Conservation (phyloP, 495 filamentous ascomycete genomes). For the Neurospora intermedia region DNA sequence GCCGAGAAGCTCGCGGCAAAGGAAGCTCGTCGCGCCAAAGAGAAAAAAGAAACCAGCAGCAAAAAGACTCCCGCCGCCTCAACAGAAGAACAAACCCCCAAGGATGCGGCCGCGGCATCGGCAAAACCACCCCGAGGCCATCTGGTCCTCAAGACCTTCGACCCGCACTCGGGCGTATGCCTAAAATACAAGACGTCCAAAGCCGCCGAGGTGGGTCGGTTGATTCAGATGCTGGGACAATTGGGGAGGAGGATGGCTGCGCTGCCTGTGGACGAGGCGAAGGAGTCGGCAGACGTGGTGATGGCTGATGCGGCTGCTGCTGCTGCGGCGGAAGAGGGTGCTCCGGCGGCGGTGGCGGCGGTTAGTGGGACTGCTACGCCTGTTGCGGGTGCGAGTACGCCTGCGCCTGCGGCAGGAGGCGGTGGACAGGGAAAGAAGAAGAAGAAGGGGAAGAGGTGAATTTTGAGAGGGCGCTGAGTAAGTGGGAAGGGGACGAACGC, state of each 20-base stretch:
- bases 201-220: constrained; percentile 73
- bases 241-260: constrained; percentile 56
- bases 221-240: constrained; percentile 63
- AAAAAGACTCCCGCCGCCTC: no score
- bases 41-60: no score
- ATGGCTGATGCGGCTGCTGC: background rate
- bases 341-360: background rate
- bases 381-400: constrained; percentile 12
- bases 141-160: constrained; percentile 82
- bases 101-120: no score
- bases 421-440: constrained; percentile 44
- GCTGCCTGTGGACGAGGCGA: constrained; percentile 22
- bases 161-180: constrained; percentile 65
- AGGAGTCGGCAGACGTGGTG: constrained; percentile 25
- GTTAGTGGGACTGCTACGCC: background rate
- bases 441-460: constrained; percentile 46
- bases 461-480: background rate
- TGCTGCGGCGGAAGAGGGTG: constrained; percentile 1
- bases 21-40: background rate
- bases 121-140: constrained; percentile 39
- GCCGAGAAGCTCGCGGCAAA: constrained; percentile 8
- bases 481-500: background rate
- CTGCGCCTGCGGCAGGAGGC: constrained; percentile 26
- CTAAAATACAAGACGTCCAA: constrained; percentile 89
- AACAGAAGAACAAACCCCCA: no score